Evolutionary conservation across 371 early-diverging fungal species (phyloP).

Genomic region (Mortierella sp.): DNA sequence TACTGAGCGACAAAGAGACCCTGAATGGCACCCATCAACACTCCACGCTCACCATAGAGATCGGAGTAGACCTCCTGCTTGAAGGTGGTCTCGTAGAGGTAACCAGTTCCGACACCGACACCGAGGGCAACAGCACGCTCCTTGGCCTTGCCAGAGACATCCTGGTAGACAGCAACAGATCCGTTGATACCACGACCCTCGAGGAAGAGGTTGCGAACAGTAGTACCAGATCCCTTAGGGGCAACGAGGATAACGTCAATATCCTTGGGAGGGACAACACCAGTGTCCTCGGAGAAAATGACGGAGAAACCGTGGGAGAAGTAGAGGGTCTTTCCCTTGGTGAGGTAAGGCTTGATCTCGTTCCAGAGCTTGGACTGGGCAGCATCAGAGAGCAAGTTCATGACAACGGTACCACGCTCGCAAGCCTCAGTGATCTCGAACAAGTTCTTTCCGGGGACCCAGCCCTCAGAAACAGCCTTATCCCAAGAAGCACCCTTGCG

Average conservation of each 20-base stretch:
- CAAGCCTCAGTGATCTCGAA: conserved; percentile 95
- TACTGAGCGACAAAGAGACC: conserved; percentile 98
- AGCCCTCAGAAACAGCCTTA: conserved; percentile 95
- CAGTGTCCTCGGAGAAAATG: conserved; percentile 93
- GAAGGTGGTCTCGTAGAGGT: conserved; percentile 97
- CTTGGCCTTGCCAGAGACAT: conserved; percentile 92
- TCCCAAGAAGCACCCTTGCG: conserved; percentile 95
- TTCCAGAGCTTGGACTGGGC: conserved; percentile 95
- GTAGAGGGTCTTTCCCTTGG: conserved; percentile 97
- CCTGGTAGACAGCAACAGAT: conserved; percentile 95
- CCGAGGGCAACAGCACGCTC: conserved; percentile 95
- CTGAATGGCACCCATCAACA: conserved; percentile 98
- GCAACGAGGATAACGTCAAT: conserved; percentile 97
- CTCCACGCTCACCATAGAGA: conserved; percentile 97
- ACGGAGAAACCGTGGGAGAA: conserved; percentile 98
- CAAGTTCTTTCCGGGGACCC: conserved; percentile 96
- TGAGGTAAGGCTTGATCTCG: conserved; percentile 88
- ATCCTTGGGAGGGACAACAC: conserved; percentile 91
- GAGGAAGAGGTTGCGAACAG: conserved; percentile 95
- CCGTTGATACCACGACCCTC: conserved; percentile 98
- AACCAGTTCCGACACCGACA: conserved; percentile 96
- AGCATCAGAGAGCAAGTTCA: conserved; percentile 97
- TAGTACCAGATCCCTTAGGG: conserved; percentile 97
- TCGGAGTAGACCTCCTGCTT: conserved; percentile 98
- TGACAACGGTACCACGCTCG: conserved; percentile 91